Base-by-base conservation (phyloP, 352 stramenopile genomes). In the Phytophthora hybrid region DNA sequence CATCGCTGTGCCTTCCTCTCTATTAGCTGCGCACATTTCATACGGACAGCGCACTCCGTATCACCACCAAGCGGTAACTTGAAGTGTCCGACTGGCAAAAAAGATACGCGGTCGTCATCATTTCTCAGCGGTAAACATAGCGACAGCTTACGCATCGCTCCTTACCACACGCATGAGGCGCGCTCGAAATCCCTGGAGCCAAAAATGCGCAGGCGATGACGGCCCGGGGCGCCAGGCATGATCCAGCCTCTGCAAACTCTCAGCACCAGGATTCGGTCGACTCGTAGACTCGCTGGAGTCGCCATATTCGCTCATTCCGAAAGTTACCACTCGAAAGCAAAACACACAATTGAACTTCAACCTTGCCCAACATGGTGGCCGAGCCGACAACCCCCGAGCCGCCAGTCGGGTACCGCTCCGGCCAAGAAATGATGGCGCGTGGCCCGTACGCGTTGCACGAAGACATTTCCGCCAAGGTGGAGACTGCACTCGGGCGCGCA, bases 381-480 rank as follows among this genome's bases (percentile, higher is more conserved):
- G 51, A 58, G 9, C 29, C 62, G 19, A 66, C 31, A 55, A 46
- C 34, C 37, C 26, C 51, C 49, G 63, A 63, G 7, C 63, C 63
- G n/a, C 46, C 52, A 2, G 57, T 84, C 55, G 64, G 57, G 61
- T 85, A 87, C 65, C 75, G 51, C 19, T 79, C 63, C 2, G 69
- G 54, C 4, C 32, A 74, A 29, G 65, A 69, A 32, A 81, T 87
- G 63, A 73, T 90, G 67, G 67, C 63, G 16, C 56, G 72, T 13
- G 83, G 80, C 0, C 73, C 81, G 0, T 63, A 82, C 26, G 76
- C 69, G 11, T 63, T 89, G 34, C 80, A 88, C 44, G 59, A 81
- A 59, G 67, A 85, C 54, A 59, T 87, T 23, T 78, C 73, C 11
- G 31, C 65, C 69, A 85, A 85, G 59, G 65, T 89, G 19, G 80